Evolutionary conservation across 495 filamentous ascomycete species (phyloP).

Genomic region (Penicillium waksmanii): DNA sequence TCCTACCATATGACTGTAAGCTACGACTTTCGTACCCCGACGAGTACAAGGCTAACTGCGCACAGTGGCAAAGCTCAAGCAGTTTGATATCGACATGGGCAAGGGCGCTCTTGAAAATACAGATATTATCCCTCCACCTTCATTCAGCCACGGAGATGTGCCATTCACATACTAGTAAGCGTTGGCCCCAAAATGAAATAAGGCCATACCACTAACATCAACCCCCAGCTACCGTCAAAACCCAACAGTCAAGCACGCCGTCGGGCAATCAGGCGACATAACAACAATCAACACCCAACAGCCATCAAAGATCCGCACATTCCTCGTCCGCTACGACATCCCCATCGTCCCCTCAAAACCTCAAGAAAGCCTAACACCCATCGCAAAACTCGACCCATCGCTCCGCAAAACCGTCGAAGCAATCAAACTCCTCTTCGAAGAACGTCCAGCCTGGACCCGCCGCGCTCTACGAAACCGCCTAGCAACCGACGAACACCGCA

Average conservation of each 20-base stretch:
- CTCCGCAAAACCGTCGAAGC: conserved; percentile 62
- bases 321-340: conserved; percentile 66
- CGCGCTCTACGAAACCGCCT: conserved; percentile 72
- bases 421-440: conserved; percentile 62
- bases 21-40: not conserved
- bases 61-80: conserved; percentile 66
- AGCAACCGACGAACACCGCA: conserved; percentile 49
- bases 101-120: conserved; percentile 60
- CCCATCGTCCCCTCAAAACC: conserved; percentile 54
- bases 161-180: conserved; percentile 67
- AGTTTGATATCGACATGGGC: conserved; percentile 71
- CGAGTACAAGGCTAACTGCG: not conserved
- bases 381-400: conserved; percentile 46
- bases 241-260: conserved; percentile 55
- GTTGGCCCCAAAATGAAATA: not conserved
- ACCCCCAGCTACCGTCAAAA: conserved; percentile 59
- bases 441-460: conserved; percentile 85
- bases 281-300: conserved; percentile 57
- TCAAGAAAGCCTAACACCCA: conserved; percentile 50
- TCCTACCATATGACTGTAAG: conserved; percentile 68
- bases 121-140: conserved; percentile 80
- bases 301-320: conserved; percentile 51
- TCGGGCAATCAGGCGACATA: conserved; percentile 54
- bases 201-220: conserved; percentile 8
- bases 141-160: conserved; percentile 65